These are phyloP conservation scores for Saccharomycopsis crataegensis DNA, from an alignment of 1,139 yeast genomes.

Conservation along the genomic window DNA sequence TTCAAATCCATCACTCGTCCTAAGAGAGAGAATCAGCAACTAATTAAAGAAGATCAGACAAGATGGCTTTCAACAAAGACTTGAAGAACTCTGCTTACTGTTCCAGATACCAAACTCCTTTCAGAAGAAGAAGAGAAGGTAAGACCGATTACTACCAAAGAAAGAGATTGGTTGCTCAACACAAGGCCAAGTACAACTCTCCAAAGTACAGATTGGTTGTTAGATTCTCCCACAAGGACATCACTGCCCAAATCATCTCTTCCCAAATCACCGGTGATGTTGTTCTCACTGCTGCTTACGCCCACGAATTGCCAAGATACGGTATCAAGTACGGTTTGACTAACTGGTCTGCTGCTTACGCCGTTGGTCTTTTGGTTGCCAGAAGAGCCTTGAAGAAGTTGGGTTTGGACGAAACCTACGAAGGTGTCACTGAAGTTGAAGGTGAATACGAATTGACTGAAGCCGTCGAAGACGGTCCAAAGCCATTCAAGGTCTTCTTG, in stretches of 20 bases:
- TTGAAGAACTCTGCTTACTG: slow-evolving; percentile 88
- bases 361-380: slow-evolving; percentile 97
- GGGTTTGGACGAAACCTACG: slow-evolving; percentile 96
- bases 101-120: slow-evolving; percentile 99
- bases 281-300: slow-evolving; percentile 96
- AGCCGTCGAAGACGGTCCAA: slow-evolving; percentile 99
- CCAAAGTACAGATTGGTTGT: slow-evolving; percentile 99
- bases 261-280: slow-evolving; percentile 97
- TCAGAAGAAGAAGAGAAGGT: slow-evolving; percentile 99
- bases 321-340: slow-evolving; percentile 99
- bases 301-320: slow-evolving; percentile 97
- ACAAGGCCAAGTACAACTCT: slow-evolving; percentile 99
- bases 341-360: slow-evolving; percentile 99
- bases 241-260: slow-evolving; percentile 94
- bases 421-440: slow-evolving; percentile 98
- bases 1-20: not conserved
- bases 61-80: slow-evolving; percentile 72
- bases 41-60: slow-evolving; percentile 24
- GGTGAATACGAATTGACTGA: slow-evolving; percentile 98
- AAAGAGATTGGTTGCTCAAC: slow-evolving; percentile 99
- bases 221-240: slow-evolving; percentile 99
- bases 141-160: slow-evolving; percentile 99
- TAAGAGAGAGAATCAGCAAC: slow-evolving; percentile 31
- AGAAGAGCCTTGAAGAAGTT: slow-evolving; percentile 98
- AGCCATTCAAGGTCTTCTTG: slow-evolving; percentile 99